These are phyloP conservation scores for Rhodosporidiobolus odoratus DNA, from an alignment of 768 basidiomycete genomes.

Conservation along the genomic window DNA sequence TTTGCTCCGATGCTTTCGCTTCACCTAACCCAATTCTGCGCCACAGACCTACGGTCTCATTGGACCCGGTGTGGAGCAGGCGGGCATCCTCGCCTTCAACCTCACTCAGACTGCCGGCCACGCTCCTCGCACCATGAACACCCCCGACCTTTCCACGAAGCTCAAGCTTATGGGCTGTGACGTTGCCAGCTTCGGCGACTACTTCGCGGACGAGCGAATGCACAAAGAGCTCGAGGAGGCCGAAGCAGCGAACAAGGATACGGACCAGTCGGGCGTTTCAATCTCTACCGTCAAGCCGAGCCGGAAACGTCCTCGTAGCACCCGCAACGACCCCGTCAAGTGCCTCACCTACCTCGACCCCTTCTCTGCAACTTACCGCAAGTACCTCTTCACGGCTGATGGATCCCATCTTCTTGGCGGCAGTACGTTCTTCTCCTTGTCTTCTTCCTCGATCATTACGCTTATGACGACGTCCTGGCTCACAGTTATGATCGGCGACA, in stretches of 20 bases:
- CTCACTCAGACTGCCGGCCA: constrained; percentile 53
- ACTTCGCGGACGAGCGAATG: constrained; percentile 57
- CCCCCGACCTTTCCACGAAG: constrained; percentile 66
- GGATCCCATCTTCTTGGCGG: constrained; percentile 68
- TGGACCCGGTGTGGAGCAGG: constrained; percentile 65
- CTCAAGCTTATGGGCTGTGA: constrained; percentile 57
- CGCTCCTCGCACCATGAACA: constrained; percentile 55
- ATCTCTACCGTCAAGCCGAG: constrained; percentile 24
- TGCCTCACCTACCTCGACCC: constrained; percentile 67
- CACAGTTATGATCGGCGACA: constrained; percentile 71
- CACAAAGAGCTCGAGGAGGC: constrained; percentile 26
- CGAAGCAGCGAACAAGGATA: constrained; percentile 12
- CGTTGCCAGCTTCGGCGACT: constrained; percentile 68
- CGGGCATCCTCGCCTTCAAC: constrained; percentile 68
- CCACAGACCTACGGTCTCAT: constrained; percentile 61
- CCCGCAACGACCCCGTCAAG: constrained; percentile 53
- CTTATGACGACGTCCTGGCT: background rate
- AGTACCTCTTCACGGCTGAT: constrained; percentile 64
- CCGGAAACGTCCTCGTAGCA: constrained; percentile 40
- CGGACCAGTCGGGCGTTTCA: constrained; percentile 31
- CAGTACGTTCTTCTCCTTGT: background rate
- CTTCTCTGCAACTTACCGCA: constrained; percentile 67
- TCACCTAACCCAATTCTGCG: background rate
- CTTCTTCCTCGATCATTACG: background rate
- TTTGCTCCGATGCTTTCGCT: background rate